Evolutionary conservation across 1,139 yeast genomes (phyloP).

Genomic region (Kluyveromyces sp.): DNA sequence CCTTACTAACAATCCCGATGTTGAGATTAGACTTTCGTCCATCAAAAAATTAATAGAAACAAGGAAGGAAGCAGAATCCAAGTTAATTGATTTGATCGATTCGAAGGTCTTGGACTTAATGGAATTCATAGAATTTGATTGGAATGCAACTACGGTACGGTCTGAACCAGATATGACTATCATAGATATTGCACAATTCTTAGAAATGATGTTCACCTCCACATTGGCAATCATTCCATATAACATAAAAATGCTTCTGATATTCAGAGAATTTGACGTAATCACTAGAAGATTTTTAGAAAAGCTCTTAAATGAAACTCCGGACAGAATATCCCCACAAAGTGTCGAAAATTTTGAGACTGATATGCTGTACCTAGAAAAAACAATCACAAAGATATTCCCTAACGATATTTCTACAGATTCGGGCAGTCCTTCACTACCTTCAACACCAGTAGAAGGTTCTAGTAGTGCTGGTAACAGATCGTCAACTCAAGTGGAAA

Average conservation of each 20-base stretch:
- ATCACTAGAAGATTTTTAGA: conserved; percentile 65
- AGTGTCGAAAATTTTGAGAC: conserved; percentile 54
- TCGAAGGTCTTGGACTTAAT: conserved; percentile 69
- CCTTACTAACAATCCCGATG: conserved; percentile 40
- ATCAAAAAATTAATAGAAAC: conserved; percentile 49
- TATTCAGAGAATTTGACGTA: conserved; percentile 81
- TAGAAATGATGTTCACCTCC: conserved; percentile 79
- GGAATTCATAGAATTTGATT: conserved; percentile 81
- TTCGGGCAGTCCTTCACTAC: conserved; percentile 23
- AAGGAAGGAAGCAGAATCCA: conserved; percentile 69
- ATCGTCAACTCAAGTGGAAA: conserved; percentile 26
- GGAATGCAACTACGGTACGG: conserved; percentile 50
- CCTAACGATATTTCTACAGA: conserved; percentile 30
- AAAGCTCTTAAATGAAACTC: conserved; percentile 46
- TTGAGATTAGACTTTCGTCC: conserved; percentile 54
- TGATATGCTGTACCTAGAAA: conserved; percentile 55
- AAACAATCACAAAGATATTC: conserved; percentile 38
- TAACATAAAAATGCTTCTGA: conserved; percentile 67
- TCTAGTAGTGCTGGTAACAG: conserved; percentile 14
- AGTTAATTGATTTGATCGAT: conserved; percentile 75
- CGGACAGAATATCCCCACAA: conserved; percentile 35
- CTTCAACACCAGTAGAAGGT: conserved; percentile 18
- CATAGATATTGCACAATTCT: conserved; percentile 78
- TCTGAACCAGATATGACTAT: conserved; percentile 67
- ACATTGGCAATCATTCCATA: conserved; percentile 80